phyloP scores from a whole-genome alignment of 2,329 filamentous ascomycete species.

The Zymoseptoria crescenta region DNA sequence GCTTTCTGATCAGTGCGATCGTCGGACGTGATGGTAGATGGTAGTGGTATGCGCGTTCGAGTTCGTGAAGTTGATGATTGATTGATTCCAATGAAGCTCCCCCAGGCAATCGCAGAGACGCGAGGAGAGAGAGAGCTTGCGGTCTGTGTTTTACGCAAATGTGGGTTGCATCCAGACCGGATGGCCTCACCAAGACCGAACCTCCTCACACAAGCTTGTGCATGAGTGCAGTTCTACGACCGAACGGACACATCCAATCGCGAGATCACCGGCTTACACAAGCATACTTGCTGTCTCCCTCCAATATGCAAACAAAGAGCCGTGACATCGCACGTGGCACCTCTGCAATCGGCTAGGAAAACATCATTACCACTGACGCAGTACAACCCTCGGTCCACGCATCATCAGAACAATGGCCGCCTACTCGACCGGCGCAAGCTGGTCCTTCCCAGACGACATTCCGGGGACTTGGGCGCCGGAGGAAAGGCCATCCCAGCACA shows the following conservation, averaged over 20 bases:
- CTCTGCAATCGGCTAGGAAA: neutral
- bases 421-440: constrained; percentile 33
- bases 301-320: constrained; percentile 3
- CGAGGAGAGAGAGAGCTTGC: neutral
- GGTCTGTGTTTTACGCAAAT: no score
- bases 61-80: neutral
- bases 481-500: constrained; percentile 1
- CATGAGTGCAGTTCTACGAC: no score
- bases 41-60: neutral
- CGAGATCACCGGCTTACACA: neutral
- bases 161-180: no score
- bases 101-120: neutral
- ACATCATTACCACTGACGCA: constrained; percentile 2
- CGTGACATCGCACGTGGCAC: neutral
- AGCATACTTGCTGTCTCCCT: neutral
- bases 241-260: neutral
- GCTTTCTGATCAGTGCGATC: neutral
- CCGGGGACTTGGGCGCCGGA: constrained; percentile 27
- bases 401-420: constrained; percentile 32
- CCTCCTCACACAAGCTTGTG: no score
- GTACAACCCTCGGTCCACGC: neutral
- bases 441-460: constrained; percentile 42
- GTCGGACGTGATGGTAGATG: neutral
- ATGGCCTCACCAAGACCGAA: no score
- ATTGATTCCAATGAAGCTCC: neutral